Conservation (phyloP, 192 early-diverging fungal genomes). For the Gryganskiella cystojenkinii region DNA sequence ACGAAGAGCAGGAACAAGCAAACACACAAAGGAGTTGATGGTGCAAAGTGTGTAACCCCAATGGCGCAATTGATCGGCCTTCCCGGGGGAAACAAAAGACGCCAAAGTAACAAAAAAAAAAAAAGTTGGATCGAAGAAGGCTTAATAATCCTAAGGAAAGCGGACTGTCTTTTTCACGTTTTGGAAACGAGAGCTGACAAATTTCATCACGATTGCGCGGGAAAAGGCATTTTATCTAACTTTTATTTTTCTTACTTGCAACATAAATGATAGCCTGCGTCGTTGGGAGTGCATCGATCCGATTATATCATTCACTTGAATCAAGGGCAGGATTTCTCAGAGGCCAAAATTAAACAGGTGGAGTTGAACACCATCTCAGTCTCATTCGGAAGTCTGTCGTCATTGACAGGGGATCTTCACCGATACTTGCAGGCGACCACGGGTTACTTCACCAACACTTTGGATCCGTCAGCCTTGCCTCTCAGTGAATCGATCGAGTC, state of each 20-base stretch:
- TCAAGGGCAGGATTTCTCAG: slow-evolving; percentile 50
- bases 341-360: slow-evolving; percentile 86
- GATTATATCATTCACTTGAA: slow-evolving; percentile 91
- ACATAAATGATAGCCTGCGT: slow-evolving; percentile 69
- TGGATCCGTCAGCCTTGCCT: slow-evolving; percentile 64
- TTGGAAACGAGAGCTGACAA: neutral
- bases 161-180: neutral
- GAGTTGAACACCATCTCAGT: slow-evolving; percentile 97
- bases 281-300: slow-evolving; percentile 89
- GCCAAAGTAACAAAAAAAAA: no score
- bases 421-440: slow-evolving; percentile 60
- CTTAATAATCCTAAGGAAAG: no score
- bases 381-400: slow-evolving; percentile 89
- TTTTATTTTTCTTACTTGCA: neutral
- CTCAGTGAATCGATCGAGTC: slow-evolving; percentile 74
- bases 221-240: neutral
- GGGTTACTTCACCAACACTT: slow-evolving; percentile 53
- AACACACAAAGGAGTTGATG: neutral
- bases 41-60: neutral
- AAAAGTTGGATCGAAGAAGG: no score
- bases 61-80: slow-evolving; percentile 29
- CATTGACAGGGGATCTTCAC: slow-evolving; percentile 81
- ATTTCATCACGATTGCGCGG: neutral
- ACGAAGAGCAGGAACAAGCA: neutral
- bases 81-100: no score